Evolutionary conservation across 2,329 filamentous ascomycete species (phyloP), one percentile per base, ranked within the genome.

Genomic region (Xylariaceae sp.): DNA sequence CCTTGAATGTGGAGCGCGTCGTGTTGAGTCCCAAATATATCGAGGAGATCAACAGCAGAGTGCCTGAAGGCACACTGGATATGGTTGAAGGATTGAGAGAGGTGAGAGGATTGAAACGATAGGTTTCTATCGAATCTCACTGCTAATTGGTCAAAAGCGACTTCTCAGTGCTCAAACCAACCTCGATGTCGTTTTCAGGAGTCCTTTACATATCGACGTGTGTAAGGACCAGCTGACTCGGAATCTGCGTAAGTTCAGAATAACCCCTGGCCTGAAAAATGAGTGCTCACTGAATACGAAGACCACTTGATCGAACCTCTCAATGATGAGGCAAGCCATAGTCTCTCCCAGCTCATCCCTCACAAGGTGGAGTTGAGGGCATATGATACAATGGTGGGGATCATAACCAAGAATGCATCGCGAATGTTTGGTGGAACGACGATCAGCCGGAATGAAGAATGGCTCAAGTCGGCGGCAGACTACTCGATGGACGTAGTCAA

Each of bases 401-500:
- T 64, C n/a, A 64, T 64, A 47, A 64, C 62, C 3, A 64, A 64
- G 62, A 64, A 64, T 15, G 62, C 62, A 0, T 64, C 62, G 18
- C 60, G 62, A 1, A 64, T 64, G 62, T 64, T 64, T 42, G 62
- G 62, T 49, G 62, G 62, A n/a, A 64, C 62, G 0, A 4, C 30
- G 9, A 63, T 64, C 44, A 64, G 62, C 49, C 62, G 62, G 30
- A 64, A 64, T 13, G 61, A 63, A 30, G 62, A 61, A 52, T 64
- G 62, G 62, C 58, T 64, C 42, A 60, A 64, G 37, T 63, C 62
- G 6, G 62, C 62, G 9, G 62, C 62, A 30, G 60, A 61, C 56
- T 64, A 64, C 51, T 64, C 62, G 50, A 64, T 64, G 62, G 62
- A 64, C 54, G 62, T 64, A 6, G 62, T 64, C 51, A 64, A 56